Evolutionary conservation across 345 rosid genomes (phyloP).

Genomic region (Orychophragmus violaceus): DNA sequence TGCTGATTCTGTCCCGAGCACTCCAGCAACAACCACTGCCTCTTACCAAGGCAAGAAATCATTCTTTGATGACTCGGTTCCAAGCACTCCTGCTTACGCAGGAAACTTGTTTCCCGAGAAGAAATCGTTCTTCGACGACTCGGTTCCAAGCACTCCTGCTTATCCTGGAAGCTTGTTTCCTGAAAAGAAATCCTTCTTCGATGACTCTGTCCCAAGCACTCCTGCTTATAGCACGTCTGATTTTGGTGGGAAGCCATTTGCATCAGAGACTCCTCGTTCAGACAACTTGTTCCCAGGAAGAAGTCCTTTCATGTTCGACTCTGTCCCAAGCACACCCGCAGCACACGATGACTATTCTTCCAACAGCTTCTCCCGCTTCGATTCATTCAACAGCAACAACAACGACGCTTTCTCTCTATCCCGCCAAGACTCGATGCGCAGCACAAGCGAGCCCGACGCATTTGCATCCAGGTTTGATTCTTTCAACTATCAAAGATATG

Average conservation of each 20-base stretch:
- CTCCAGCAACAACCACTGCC: conserved; percentile 39
- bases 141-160: too few relatives aligned
- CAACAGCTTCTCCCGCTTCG: conserved; percentile 76
- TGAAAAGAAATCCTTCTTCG: conserved; percentile 22
- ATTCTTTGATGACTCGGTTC: conserved; percentile 51
- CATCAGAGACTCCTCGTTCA: conserved; percentile 37
- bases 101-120: too few relatives aligned
- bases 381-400: conserved; percentile 51
- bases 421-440: conserved; percentile 48
- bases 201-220: conserved; percentile 65
- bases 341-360: conserved; percentile 53
- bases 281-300: conserved; percentile 38
- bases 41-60: conserved; percentile 25
- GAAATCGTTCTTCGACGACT: too few relatives aligned
- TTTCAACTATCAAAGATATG: conserved; percentile 35
- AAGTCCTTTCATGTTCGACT: conserved; percentile 39
- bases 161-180: too few relatives aligned
- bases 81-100: too few relatives aligned
- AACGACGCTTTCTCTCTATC: conserved; percentile 30
- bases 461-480: conserved; percentile 53
- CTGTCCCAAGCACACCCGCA: conserved; percentile 72
- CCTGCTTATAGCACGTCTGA: conserved; percentile 46
- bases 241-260: conserved; percentile 34
- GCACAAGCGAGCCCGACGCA: conserved; percentile 47
- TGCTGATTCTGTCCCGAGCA: conserved; percentile 44